Evolutionary conservation across 805 yeast genomes (phyloP).

Genomic region (Spencermartinsiella europaea): DNA sequence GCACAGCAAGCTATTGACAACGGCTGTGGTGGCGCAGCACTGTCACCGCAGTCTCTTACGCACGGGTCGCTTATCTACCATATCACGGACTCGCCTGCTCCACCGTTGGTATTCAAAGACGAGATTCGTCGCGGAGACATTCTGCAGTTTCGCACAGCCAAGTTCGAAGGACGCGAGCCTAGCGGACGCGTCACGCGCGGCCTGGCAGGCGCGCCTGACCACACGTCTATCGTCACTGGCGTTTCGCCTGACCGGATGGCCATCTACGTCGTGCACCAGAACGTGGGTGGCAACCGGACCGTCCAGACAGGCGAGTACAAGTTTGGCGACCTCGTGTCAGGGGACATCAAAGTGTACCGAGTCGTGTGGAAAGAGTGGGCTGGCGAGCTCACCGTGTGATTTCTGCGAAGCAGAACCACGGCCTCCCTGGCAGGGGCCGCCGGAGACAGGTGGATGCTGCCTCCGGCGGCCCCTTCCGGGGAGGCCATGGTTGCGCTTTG

Average conservation of each 20-base stretch:
- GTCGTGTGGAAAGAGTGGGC: slow-evolving; percentile 33
- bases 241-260: slow-evolving; percentile 18
- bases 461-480: background rate
- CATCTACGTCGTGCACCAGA: slow-evolving; percentile 28
- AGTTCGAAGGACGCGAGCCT: slow-evolving; percentile 20
- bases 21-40: slow-evolving; percentile 23
- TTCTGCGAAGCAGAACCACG: too few relatives aligned
- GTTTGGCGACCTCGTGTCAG: slow-evolving; percentile 25
- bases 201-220: slow-evolving; percentile 32
- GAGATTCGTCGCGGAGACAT: slow-evolving; percentile 34
- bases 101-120: slow-evolving; percentile 18
- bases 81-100: slow-evolving; percentile 5
- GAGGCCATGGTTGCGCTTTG: background rate
- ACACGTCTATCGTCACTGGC: slow-evolving; percentile 31
- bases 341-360: slow-evolving; percentile 29
- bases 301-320: slow-evolving; percentile 29
- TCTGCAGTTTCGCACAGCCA: slow-evolving; percentile 29
- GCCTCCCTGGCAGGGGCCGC: too few relatives aligned
- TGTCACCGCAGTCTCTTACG: slow-evolving; percentile 28
- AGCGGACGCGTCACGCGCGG: slow-evolving; percentile 16
- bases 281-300: slow-evolving; percentile 27
- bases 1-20: slow-evolving; percentile 32
- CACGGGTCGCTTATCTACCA: slow-evolving; percentile 30
- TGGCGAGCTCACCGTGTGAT: slow-evolving; percentile 17
- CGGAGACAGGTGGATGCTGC: too few relatives aligned